A percentile compares a stretch with the other conserved stretches of the same genome.
phyloP scores from a whole-genome alignment of 345 rosid genomes.

The Camelina neglecta region DNA sequence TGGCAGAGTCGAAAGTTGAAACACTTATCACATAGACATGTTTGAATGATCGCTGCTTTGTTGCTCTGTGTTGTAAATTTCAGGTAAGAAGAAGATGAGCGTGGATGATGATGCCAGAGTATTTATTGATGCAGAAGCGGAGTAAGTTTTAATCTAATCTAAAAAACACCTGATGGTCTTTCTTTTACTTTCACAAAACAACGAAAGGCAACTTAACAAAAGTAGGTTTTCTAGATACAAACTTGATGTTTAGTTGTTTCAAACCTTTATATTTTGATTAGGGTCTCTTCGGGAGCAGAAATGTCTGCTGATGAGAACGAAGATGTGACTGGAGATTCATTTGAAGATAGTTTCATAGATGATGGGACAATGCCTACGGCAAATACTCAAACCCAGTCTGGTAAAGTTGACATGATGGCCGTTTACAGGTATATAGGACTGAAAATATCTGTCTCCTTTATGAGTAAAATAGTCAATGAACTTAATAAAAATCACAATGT shows the following conservation, averaged over 20 bases:
- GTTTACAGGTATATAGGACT: constrained; percentile 68
- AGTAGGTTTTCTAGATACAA: not conserved
- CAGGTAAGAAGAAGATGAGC: constrained; percentile 58
- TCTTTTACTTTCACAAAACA: constrained; percentile 20
- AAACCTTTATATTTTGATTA: constrained; percentile 33
- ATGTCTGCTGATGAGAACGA: constrained; percentile 69
- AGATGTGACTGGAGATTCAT: constrained; percentile 51
- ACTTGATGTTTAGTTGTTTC: constrained; percentile 20
- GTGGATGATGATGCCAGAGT: constrained; percentile 43
- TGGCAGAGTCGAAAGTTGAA: not conserved
- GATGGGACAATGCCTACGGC: constrained; percentile 66
- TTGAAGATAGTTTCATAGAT: constrained; percentile 88
- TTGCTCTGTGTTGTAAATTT: constrained; percentile 40
- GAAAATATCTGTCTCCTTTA: not conserved
- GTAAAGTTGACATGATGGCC: constrained; percentile 85
- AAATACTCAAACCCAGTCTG: constrained; percentile 59
- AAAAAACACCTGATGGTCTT: constrained; percentile 19
- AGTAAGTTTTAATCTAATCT: constrained; percentile 58
- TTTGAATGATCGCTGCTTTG: constrained; percentile 28
- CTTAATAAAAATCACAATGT: constrained; percentile 8
- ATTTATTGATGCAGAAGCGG: constrained; percentile 87
- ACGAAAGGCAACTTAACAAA: constrained; percentile 1
- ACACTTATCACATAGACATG: not conserved
- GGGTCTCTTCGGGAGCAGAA: constrained; percentile 83
- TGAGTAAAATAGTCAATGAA: not conserved